These are phyloP conservation scores for Vitis amurensis DNA, from an alignment of 164 flowering plant species.

Conservation along the genomic window DNA sequence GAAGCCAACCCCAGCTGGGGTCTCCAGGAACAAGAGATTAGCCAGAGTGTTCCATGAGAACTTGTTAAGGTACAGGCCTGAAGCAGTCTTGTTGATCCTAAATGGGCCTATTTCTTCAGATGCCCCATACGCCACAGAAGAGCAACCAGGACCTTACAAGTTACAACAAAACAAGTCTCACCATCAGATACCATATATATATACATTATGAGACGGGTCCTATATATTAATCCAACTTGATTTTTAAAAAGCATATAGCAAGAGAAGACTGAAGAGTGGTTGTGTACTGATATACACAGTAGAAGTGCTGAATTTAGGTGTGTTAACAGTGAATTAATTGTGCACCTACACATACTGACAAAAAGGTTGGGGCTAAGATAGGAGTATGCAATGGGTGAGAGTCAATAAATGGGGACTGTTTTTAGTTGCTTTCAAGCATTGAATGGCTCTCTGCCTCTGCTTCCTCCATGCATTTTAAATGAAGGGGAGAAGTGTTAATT, in stretches of 20 bases:
- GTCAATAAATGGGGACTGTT: conserved; percentile 23
- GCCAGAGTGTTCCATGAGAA: conserved; percentile 83
- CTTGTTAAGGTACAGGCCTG: conserved; percentile 65
- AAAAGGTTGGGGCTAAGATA: neutral
- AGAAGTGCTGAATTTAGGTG: neutral
- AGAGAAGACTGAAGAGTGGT: neutral
- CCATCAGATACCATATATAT: no score
- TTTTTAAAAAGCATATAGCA: no score
- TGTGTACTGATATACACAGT: neutral
- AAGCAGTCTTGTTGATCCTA: conserved; percentile 57
- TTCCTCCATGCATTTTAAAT: conserved; percentile 4
- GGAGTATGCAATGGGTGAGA: neutral
- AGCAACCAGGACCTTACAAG: conserved; percentile 81
- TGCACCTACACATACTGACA: conserved; percentile 15
- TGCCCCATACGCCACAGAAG: conserved; percentile 92
- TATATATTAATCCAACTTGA: no score
- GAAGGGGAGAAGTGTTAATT: neutral
- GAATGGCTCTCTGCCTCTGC: neutral
- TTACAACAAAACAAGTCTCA: no score
- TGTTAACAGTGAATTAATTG: conserved; percentile 1
- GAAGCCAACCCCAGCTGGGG: conserved; percentile 97
- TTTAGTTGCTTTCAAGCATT: conserved; percentile 35
- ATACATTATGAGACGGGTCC: no score
- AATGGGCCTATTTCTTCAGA: conserved; percentile 94
- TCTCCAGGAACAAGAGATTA: conserved; percentile 76